A percentile compares a stretch with the other conserved stretches of the same genome.
Evolutionary conservation across 1,139 yeast species (phyloP).

Genomic region (Taiozyma sp.): DNA sequence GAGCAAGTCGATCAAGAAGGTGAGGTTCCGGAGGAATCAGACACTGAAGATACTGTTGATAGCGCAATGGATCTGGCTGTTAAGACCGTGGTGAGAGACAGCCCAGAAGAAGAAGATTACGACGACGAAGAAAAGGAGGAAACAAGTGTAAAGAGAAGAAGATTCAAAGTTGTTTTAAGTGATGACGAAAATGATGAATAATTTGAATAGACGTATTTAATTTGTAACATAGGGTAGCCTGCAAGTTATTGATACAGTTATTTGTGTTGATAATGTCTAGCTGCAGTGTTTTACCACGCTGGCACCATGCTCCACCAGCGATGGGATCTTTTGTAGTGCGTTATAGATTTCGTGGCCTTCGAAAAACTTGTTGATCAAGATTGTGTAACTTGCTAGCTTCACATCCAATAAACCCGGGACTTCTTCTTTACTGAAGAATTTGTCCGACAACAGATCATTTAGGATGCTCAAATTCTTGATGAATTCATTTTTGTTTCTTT

Average conservation of each 20-base stretch:
- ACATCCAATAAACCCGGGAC: slow-evolving; percentile 19
- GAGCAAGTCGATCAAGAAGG: neutral
- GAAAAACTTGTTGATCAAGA: slow-evolving; percentile 11
- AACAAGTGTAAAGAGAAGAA: neutral
- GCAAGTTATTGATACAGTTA: no score
- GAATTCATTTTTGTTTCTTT: slow-evolving; percentile 12
- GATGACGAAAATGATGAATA: slow-evolving; percentile 7
- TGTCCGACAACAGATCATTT: slow-evolving; percentile 5
- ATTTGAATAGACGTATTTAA: neutral
- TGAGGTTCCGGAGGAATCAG: neutral
- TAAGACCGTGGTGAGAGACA: neutral
- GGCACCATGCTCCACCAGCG: neutral
- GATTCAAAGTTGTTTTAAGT: slow-evolving; percentile 2
- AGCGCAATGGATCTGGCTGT: neutral
- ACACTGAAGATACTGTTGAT: neutral
- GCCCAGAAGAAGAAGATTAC: neutral
- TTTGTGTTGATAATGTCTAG: neutral
- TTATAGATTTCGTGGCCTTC: slow-evolving; percentile 1
- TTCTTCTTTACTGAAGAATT: slow-evolving; percentile 10
- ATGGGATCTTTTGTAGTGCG: slow-evolving; percentile 1
- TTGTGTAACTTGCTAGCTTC: slow-evolving; percentile 16
- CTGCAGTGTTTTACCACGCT: neutral
- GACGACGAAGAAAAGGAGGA: neutral
- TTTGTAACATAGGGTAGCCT: no score
- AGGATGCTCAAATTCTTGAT: slow-evolving; percentile 15